Evolutionary conservation across 2,329 filamentous ascomycete genomes (phyloP).

Genomic region (Ceratocystis cubensis): DNA sequence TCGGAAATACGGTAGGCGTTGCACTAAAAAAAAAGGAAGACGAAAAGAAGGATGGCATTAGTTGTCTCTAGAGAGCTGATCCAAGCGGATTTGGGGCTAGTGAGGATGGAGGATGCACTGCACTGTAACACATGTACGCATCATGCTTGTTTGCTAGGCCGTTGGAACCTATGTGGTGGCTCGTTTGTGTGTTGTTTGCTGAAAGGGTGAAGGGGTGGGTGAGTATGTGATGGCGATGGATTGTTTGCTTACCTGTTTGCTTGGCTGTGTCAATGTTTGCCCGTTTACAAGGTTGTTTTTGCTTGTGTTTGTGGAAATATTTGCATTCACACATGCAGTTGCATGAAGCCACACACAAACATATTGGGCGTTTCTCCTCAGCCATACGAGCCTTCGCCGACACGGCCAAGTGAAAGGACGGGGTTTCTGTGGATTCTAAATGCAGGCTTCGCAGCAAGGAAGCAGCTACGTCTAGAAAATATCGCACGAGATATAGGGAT

Average conservation of each 20-base stretch:
- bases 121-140: slow-evolving; percentile 3
- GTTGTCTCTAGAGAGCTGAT: not conserved
- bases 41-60: not conserved
- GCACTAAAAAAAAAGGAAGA: not conserved
- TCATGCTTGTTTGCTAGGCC: not conserved
- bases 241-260: slow-evolving; percentile 7
- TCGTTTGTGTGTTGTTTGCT: slow-evolving; percentile 6
- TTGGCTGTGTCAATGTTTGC: not conserved
- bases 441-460: slow-evolving; percentile 1
- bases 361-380: not conserved
- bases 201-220: not conserved
- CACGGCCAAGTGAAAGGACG: not conserved
- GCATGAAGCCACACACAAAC: slow-evolving; percentile 3
- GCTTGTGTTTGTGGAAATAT: not conserved
- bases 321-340: not conserved
- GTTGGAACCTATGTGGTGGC: not conserved
- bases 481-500: not conserved
- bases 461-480: not conserved
- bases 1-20: not conserved
- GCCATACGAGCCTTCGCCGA: not conserved
- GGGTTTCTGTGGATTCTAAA: not conserved
- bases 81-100: not conserved
- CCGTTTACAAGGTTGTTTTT: not conserved
- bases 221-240: not conserved
- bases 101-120: not conserved